Conservation (phyloP, 495 filamentous ascomycete genomes). For the Penicillium argentinense region DNA sequence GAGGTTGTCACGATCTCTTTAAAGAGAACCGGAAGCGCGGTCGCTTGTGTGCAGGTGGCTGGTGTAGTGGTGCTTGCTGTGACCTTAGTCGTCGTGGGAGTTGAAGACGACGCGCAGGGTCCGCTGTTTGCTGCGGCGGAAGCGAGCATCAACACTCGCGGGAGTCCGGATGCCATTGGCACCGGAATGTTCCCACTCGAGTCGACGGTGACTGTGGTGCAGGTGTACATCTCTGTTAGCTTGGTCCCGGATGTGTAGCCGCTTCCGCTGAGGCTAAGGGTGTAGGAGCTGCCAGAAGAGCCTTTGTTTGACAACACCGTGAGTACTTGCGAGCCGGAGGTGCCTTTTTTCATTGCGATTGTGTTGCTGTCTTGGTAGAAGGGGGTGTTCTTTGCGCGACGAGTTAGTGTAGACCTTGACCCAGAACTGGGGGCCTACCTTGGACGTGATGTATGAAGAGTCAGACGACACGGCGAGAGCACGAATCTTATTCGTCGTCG, state of each 20-base stretch:
- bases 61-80: slow-evolving; percentile 26
- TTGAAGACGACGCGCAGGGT: slow-evolving; percentile 13
- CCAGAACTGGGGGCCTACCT: slow-evolving; percentile 19
- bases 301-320: slow-evolving; percentile 60
- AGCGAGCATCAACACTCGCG: slow-evolving; percentile 23
- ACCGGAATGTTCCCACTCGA: slow-evolving; percentile 27
- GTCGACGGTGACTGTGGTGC: slow-evolving; percentile 27
- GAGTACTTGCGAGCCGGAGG: slow-evolving; percentile 49
- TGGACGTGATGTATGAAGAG: slow-evolving; percentile 47
- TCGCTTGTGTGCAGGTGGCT: slow-evolving; percentile 36
- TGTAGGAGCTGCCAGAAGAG: slow-evolving; percentile 37
- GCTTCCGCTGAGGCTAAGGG: slow-evolving; percentile 41
- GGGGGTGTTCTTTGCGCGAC: slow-evolving; percentile 25
- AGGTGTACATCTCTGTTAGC: slow-evolving; percentile 26
- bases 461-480: slow-evolving; percentile 52
- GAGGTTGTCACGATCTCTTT: slow-evolving; percentile 50
- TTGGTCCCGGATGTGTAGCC: slow-evolving; percentile 25
- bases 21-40: slow-evolving; percentile 54
- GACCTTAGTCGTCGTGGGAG: background rate
- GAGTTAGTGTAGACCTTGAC: background rate
- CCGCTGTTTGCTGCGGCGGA: slow-evolving; percentile 16
- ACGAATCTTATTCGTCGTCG: slow-evolving; percentile 59
- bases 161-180: slow-evolving; percentile 25
- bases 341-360: slow-evolving; percentile 63
- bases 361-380: slow-evolving; percentile 54